Percentiles rank a stretch among this genome's conserved stretches.
These are phyloP conservation scores for Phlebiopsis gigantea DNA, from an alignment of 768 basidiomycete species.

Conservation along the genomic window DNA sequence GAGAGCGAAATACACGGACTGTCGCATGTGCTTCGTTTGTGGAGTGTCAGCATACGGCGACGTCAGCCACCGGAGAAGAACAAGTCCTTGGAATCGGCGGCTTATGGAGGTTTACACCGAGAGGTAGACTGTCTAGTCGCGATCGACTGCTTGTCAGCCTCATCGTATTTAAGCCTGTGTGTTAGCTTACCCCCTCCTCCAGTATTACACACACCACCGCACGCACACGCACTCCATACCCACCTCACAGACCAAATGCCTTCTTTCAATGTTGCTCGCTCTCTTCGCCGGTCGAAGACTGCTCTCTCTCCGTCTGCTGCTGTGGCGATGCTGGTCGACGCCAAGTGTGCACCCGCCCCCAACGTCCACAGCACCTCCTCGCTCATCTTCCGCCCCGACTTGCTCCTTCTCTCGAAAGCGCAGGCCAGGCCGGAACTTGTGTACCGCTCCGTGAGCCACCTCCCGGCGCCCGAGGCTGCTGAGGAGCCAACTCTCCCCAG, in stretches of 20 bases:
- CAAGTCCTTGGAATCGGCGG: no score
- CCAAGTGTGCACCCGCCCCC: background rate
- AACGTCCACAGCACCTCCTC: background rate
- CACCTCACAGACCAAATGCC: background rate
- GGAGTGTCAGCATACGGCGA: no score
- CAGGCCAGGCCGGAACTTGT: background rate
- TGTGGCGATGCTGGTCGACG: background rate
- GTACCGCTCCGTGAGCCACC: conserved; percentile 1
- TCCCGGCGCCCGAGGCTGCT: background rate
- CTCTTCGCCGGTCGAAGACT: conserved; percentile 1
- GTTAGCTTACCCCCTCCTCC: background rate
- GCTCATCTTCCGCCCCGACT: background rate
- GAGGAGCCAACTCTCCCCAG: background rate
- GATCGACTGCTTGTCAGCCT: background rate
- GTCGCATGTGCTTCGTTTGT: no score
- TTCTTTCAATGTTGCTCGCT: background rate
- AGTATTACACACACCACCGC: background rate
- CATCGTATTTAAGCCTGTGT: background rate
- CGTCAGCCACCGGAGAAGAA: no score
- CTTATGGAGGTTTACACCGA: no score
- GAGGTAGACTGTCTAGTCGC: background rate
- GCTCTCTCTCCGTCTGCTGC: background rate
- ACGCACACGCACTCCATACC: background rate
- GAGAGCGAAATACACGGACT: no score
- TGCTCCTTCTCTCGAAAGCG: conserved; percentile 3